Percentiles rank a stretch among this genome's conserved stretches.
These are phyloP conservation scores for Coemansia pectinata DNA, from an alignment of 192 early-diverging fungal species.

Conservation along the genomic window DNA sequence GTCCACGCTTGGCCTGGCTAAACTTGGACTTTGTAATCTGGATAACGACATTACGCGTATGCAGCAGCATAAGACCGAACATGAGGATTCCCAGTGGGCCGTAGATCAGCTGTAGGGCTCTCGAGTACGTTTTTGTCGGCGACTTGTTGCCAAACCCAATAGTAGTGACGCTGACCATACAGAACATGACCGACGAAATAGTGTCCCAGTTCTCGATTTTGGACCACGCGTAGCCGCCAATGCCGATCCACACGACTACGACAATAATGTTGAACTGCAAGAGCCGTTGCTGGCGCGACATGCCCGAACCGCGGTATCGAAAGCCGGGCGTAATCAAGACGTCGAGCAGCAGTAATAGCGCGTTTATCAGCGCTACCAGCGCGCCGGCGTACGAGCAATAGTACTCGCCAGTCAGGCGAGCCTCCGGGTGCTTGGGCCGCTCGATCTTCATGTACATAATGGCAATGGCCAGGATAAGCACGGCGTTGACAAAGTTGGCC, in stretches of 20 bases:
- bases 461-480: conserved; percentile 45
- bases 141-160: conserved; percentile 53
- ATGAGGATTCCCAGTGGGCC: conserved; percentile 51
- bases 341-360: conserved; percentile 41
- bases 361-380: conserved; percentile 41
- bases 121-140: conserved; percentile 40
- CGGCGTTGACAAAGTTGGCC: conserved; percentile 45
- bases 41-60: conserved; percentile 53
- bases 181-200: conserved; percentile 48
- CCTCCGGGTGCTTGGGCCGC: conserved; percentile 42
- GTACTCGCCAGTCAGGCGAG: conserved; percentile 48
- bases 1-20: conserved; percentile 31
- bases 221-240: conserved; percentile 53
- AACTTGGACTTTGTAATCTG: conserved; percentile 43
- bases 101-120: conserved; percentile 42
- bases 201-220: conserved; percentile 54
- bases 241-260: conserved; percentile 54
- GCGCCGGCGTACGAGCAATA: conserved; percentile 54
- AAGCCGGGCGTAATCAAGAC: conserved; percentile 49
- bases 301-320: conserved; percentile 53
- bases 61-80: conserved; percentile 53
- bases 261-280: conserved; percentile 56
- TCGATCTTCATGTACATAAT: conserved; percentile 43
- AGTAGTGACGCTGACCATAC: conserved; percentile 52
- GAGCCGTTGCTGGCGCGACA: conserved; percentile 54